These are phyloP conservation scores for Posidonia australis DNA, from an alignment of 106 monocot genomes.

Conservation along the genomic window DNA sequence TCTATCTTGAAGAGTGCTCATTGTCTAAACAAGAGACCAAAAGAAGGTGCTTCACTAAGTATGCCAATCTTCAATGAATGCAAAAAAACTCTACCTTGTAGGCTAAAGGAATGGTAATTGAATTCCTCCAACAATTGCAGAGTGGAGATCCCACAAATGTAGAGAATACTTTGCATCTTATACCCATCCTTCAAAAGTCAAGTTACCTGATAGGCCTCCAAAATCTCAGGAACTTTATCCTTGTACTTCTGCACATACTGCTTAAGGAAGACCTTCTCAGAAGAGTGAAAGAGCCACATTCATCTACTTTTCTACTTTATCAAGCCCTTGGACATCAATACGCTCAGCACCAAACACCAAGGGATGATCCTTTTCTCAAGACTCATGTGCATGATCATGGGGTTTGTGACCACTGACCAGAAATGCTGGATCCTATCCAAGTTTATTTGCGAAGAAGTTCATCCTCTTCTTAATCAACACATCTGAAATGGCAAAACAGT, in stretches of 20 bases:
- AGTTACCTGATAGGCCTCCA: slow-evolving; percentile 1
- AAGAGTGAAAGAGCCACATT: no score
- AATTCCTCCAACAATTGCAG: no score
- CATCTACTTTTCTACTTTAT: no score
- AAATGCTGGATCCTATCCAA: background rate
- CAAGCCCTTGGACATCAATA: background rate
- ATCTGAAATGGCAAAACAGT: background rate
- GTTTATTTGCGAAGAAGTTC: background rate
- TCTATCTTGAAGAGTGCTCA: no score
- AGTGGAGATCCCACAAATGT: no score
- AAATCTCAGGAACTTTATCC: slow-evolving; percentile 4
- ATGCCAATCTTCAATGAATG: no score
- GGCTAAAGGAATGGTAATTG: no score
- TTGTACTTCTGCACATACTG: background rate
- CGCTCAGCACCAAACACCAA: background rate
- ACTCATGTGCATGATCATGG: background rate
- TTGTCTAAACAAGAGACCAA: no score
- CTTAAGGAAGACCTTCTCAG: no score
- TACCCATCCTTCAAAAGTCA: slow-evolving; percentile 6
- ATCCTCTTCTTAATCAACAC: background rate
- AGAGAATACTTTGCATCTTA: background rate
- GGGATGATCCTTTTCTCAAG: background rate
- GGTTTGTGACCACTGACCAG: background rate
- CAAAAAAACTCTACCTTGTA: no score
- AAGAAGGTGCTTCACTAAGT: no score